Base-by-base conservation (phyloP, 495 filamentous ascomycete species). In the Annulohypoxylon bovei region DNA sequence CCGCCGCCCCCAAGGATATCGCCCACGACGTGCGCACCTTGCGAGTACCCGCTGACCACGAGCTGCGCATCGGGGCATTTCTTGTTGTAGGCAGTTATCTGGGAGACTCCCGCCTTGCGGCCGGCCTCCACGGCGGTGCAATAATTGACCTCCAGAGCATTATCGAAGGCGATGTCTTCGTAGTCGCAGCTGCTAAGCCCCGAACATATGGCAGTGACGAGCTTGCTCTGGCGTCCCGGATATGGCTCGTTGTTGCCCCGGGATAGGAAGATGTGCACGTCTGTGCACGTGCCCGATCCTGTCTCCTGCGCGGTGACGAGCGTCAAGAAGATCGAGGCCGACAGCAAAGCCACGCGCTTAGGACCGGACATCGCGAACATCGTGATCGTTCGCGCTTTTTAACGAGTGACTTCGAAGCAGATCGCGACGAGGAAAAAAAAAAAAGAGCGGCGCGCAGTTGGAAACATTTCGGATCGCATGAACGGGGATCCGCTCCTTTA, bases 171-270 rank as follows among this genome's bases (percentile, higher is more conserved):
- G 11, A 77, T 54, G 53, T 77, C 73, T 44, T 77, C 75, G 49
- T 77, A 77, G 62, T 77, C 75, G 70, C 73, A 75, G 40, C 56
- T 75, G 4, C 20, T 32, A 18, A 75, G 67, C 9, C 70, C 66
- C 54, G 59, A 49, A 44, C 66, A 71, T 22, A 77, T 74, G 14
- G 70, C 63, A 5, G 28, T 28, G 7, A 74, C 70, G 12, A 75
- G 61, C 33, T 62, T 67, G 22, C 61, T 57, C 47, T 76, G 70
- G 0, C 73, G 75, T 0, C 75, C 75, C 2, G 73, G 75, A 25
- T 77, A 77, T 18, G 70, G 67, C 70, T 77, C 75, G 54, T 74
- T 74, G 37, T 71, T 69, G 11, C 75, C 75, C 0, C 72, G 73
- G 3, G 73, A 66, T 6, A 77, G 61, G 54, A 77, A 74, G 56